Evolutionary conservation across 83 land plant genomes (phyloP).

Genomic region (Diphasiastrum complanatum): DNA sequence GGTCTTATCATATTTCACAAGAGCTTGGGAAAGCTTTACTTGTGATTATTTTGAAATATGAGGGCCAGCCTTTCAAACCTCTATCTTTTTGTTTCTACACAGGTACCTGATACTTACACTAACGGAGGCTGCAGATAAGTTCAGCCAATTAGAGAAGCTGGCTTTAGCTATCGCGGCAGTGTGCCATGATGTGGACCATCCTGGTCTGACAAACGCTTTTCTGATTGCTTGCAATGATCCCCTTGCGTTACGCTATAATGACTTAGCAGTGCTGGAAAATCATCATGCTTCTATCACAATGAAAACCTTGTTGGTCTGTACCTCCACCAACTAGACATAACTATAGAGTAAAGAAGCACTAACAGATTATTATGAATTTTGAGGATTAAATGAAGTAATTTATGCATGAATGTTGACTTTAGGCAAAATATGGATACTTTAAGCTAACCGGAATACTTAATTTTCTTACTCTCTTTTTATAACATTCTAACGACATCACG

Average conservation of each 20-base stretch:
- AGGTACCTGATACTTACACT: conserved; percentile 35
- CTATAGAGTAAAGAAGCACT: too few relatives aligned
- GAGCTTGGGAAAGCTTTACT: not conserved
- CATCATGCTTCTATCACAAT: conserved; percentile 41
- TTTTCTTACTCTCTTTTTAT: not conserved
- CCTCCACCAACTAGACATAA: not conserved
- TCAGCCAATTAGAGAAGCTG: conserved; percentile 29
- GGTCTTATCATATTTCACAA: too few relatives aligned
- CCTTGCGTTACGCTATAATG: conserved; percentile 43
- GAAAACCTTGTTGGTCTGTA: conserved; percentile 29
- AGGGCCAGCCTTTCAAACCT: too few relatives aligned
- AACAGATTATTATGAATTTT: too few relatives aligned
- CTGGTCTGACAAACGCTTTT: conserved; percentile 41
- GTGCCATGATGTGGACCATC: conserved; percentile 49
- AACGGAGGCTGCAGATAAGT: conserved; percentile 24
- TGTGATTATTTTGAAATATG: too few relatives aligned
- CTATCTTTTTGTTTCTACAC: conserved; percentile 16
- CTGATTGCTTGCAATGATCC: conserved; percentile 34
- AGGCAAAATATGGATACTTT: too few relatives aligned
- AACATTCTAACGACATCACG: not conserved
- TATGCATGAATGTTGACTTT: not conserved
- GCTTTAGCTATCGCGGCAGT: conserved; percentile 34
- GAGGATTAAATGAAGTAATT: not conserved
- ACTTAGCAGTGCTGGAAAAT: conserved; percentile 33
- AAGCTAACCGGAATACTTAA: not conserved